phyloP scores from a whole-genome alignment of 352 stramenopile genomes.

The Phytopythium litorale region DNA sequence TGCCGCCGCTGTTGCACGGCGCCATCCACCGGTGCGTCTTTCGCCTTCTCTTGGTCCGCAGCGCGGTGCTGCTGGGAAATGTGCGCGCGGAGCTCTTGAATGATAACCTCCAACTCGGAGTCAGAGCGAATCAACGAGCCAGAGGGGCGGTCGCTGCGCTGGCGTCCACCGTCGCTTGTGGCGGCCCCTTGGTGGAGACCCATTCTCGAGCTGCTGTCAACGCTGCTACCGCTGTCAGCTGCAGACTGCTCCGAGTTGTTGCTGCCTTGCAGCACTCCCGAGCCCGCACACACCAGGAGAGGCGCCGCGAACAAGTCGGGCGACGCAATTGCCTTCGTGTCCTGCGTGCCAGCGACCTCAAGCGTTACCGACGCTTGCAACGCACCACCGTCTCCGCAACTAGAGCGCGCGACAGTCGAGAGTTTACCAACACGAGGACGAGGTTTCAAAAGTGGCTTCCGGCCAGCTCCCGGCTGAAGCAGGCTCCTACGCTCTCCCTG shows the following conservation, averaged over 20 bases:
- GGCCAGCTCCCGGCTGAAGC: neutral
- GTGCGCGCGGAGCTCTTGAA: conserved; percentile 52
- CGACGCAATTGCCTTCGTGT: neutral
- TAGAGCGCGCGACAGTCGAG: neutral
- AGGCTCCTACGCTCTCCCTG: neutral
- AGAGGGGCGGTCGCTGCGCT: neutral
- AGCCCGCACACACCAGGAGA: conserved; percentile 3
- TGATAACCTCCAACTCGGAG: conserved; percentile 66
- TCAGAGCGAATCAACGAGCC: conserved; percentile 30
- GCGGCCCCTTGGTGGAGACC: neutral
- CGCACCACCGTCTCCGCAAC: neutral
- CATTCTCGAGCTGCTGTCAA: neutral
- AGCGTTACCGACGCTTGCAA: neutral
- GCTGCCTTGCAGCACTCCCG: neutral
- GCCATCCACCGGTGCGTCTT: neutral
- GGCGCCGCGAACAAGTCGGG: neutral
- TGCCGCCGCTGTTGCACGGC: conserved; percentile 28
- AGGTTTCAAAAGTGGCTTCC: neutral
- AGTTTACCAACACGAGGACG: neutral
- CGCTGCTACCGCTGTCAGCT: neutral
- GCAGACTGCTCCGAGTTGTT: conserved; percentile 2
- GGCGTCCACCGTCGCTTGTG: neutral
- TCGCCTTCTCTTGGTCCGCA: neutral
- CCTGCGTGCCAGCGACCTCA: neutral
- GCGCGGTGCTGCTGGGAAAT: conserved; percentile 37